phyloP scores from a whole-genome alignment of 441 rosid genomes.

The Brassica balearica region DNA sequence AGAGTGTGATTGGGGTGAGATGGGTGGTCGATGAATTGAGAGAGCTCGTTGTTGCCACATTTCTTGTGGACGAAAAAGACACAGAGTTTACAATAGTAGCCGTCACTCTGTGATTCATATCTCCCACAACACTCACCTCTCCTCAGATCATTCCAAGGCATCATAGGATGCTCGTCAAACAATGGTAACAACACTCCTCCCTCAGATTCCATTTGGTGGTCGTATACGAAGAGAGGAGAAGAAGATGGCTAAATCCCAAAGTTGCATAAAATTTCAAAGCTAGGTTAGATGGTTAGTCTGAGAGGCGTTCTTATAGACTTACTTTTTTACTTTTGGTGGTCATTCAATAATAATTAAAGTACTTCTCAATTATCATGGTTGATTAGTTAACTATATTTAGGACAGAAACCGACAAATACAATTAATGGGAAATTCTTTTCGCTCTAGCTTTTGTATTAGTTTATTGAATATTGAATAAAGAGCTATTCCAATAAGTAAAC shows the following conservation, averaged over 20 bases:
- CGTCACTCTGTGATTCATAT: not conserved
- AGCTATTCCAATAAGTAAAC: not conserved
- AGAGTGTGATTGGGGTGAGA: constrained; percentile 3
- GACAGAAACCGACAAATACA: not conserved
- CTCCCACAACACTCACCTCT: constrained; percentile 22
- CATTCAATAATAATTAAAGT: too few relatives aligned
- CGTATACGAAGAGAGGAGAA: not conserved
- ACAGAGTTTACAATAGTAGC: constrained; percentile 1
- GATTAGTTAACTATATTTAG: not conserved
- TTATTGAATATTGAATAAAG: not conserved
- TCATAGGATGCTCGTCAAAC: not conserved
- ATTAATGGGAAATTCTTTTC: too few relatives aligned
- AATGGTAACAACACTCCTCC: not conserved
- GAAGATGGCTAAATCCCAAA: too few relatives aligned
- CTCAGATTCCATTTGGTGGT: constrained; percentile 1
- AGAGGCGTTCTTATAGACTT: too few relatives aligned
- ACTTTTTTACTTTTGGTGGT: too few relatives aligned
- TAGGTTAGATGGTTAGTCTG: too few relatives aligned
- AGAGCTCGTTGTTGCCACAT: not conserved
- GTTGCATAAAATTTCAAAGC: too few relatives aligned
- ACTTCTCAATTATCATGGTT: not conserved
- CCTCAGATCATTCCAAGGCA: not conserved
- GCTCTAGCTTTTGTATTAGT: not conserved
- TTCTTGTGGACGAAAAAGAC: constrained; percentile 1
- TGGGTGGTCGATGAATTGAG: not conserved